Percentiles rank a stretch among this genome's conserved stretches.
These are phyloP conservation scores for Backusella westeae DNA, from an alignment of 192 early-diverging fungal genomes.

Conservation along the genomic window DNA sequence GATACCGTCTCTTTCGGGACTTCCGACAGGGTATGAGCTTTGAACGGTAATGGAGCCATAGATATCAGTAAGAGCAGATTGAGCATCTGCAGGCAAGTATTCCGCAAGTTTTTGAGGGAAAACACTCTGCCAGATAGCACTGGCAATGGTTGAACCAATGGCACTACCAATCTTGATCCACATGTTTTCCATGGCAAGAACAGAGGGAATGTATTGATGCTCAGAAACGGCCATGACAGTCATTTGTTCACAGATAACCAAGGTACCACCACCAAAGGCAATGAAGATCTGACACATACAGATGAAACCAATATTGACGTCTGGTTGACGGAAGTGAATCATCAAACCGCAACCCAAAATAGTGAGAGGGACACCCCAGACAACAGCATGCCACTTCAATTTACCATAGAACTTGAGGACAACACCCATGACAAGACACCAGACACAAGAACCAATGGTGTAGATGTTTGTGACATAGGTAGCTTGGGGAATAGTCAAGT, in stretches of 20 bases:
- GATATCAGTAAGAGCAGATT: background rate
- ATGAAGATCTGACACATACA: conserved; percentile 13
- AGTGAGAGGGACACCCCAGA: conserved; percentile 7
- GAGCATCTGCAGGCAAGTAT: background rate
- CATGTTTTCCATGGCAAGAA: conserved; percentile 8
- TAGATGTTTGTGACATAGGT: conserved; percentile 13
- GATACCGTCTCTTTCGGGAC: conserved; percentile 2
- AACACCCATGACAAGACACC: conserved; percentile 11
- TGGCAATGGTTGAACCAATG: conserved; percentile 13
- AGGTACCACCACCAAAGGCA: conserved; percentile 18
- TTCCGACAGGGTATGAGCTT: background rate
- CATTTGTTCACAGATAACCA: conserved; percentile 10
- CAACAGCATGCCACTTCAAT: conserved; percentile 10
- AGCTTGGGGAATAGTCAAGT: background rate
- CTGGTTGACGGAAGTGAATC: conserved; percentile 12
- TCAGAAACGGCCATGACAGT: conserved; percentile 4
- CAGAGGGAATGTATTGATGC: conserved; percentile 9
- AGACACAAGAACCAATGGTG: conserved; percentile 9
- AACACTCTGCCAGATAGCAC: conserved; percentile 10
- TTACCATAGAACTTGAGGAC: background rate
- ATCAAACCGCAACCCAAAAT: conserved; percentile 15
- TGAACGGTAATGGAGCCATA: background rate
- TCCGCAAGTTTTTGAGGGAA: conserved; percentile 15
- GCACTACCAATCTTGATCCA: conserved; percentile 3
- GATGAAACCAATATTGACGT: conserved; percentile 7